Conservation (phyloP, 306 rosid genomes). For the Sophora flavescens region DNA sequence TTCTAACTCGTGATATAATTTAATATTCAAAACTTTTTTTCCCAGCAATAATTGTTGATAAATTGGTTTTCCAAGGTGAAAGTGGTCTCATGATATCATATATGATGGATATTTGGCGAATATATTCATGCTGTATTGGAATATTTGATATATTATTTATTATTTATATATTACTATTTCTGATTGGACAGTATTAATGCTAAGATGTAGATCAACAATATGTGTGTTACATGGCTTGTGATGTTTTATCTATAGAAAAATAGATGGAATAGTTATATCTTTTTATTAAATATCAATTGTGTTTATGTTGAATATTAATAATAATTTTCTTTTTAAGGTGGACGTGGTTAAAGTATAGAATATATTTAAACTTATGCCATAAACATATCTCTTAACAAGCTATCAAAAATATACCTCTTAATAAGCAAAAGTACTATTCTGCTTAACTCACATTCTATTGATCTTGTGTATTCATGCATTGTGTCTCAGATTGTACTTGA, state of each 20-base stretch:
- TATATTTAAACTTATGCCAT: background rate
- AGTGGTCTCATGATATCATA: slow-evolving; percentile 3
- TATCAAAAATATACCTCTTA: background rate
- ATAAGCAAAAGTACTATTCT: background rate
- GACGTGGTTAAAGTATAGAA: background rate
- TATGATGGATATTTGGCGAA: background rate
- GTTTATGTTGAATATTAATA: background rate
- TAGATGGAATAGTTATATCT: background rate
- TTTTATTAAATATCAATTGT: background rate
- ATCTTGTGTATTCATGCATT: background rate
- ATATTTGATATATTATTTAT: background rate
- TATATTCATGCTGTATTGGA: slow-evolving; percentile 21
- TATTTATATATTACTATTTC: slow-evolving; percentile 17
- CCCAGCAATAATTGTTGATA: background rate
- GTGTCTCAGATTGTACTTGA: background rate
- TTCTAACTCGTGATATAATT: slow-evolving; percentile 19
- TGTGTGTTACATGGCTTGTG: slow-evolving; percentile 13
- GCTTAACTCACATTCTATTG: background rate
- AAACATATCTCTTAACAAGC: background rate
- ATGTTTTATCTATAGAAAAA: background rate
- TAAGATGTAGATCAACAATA: background rate
- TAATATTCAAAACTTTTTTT: slow-evolving; percentile 18
- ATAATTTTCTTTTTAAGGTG: background rate
- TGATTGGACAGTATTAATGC: background rate
- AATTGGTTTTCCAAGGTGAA: slow-evolving; percentile 12